Evolutionary conservation across 1,284 basidiomycete species (phyloP).

Genomic region (Ceratobasidium sp.): DNA sequence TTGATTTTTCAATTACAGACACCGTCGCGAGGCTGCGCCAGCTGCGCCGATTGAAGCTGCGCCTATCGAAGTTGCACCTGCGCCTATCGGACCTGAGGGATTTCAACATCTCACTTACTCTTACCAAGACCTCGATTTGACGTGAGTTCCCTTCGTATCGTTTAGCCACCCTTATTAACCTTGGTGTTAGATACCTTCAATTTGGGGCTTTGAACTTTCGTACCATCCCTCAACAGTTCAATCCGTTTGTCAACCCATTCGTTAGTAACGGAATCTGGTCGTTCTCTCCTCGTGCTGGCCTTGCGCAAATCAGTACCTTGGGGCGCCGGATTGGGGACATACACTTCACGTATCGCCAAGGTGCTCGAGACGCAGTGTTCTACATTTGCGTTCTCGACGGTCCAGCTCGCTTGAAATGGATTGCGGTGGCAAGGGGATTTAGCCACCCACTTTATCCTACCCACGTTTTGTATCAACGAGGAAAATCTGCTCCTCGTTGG

Average conservation of each 20-base stretch:
- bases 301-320: not conserved
- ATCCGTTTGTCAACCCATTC: not conserved
- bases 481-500: conserved; percentile 2
- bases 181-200: not conserved
- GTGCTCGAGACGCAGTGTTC: not conserved
- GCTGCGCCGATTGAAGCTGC: not conserved
- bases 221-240: not conserved
- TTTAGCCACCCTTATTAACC: not conserved
- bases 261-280: not conserved
- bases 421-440: not conserved
- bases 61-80: not conserved
- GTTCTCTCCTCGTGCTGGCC: not conserved
- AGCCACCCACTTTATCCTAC: not conserved
- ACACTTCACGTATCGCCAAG: not conserved
- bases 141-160: not conserved
- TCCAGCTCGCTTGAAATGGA: not conserved
- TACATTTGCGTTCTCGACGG: not conserved
- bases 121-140: not conserved
- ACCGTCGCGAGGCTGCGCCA: not conserved
- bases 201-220: conserved; percentile 14
- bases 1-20: too few relatives aligned
- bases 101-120: not conserved
- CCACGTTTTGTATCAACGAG: conserved; percentile 7
- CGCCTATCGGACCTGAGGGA: not conserved
- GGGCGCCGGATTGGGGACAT: not conserved